A percentile compares a stretch with the other conserved stretches of the same genome.
Conservation (phyloP, 108 stramenopile genomes). For the Licmophora abbreviata region DNA sequence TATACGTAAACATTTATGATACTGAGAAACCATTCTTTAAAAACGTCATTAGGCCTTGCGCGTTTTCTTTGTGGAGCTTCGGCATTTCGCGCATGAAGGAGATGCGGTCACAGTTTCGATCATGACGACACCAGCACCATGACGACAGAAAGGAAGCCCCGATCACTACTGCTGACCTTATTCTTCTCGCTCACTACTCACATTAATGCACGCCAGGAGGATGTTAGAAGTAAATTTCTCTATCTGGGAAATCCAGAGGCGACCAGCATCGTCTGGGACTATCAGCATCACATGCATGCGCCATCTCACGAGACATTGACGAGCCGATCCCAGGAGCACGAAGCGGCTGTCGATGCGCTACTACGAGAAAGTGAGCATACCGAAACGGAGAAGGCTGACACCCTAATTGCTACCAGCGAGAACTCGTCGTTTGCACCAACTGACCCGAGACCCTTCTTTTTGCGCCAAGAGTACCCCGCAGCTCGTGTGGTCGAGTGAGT, state of each 20-base stretch:
- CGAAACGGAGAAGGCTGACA: not conserved
- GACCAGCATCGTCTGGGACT: conserved; percentile 1
- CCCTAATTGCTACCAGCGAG: not conserved
- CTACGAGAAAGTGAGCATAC: not conserved
- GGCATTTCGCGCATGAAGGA: no score
- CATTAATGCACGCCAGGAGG: conserved; percentile 1
- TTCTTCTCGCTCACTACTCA: not conserved
- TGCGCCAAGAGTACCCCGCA: conserved; percentile 30
- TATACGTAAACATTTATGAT: no score
- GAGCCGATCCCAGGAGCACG: not conserved
- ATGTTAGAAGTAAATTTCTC: conserved; percentile 5
- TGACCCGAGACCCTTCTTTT: no score
- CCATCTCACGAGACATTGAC: not conserved
- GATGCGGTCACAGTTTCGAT: no score
- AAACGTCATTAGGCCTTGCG: no score
- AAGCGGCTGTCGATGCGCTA: not conserved
- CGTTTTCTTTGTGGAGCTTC: no score
- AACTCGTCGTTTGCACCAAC: not conserved
- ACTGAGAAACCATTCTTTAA: no score
- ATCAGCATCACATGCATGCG: conserved; percentile 4
- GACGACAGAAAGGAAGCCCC: no score
- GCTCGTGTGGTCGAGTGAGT: conserved; percentile 67
- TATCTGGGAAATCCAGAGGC: conserved; percentile 1
- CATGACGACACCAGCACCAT: no score
- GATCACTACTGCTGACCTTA: no score